phyloP scores from a whole-genome alignment of 2,329 filamentous ascomycete genomes.

The Magnaporthales sp. region DNA sequence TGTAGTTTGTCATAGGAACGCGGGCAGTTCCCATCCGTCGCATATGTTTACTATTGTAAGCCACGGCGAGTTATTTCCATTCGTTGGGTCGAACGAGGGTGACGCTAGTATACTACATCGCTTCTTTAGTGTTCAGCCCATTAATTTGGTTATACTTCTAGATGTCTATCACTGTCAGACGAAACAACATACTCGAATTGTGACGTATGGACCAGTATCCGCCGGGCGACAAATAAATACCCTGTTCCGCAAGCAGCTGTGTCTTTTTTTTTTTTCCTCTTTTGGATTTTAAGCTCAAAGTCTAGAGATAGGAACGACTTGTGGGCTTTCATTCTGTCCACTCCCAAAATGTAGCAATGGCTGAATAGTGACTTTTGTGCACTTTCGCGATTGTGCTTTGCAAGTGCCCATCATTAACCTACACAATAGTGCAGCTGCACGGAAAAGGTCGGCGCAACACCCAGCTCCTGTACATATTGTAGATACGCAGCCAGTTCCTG shows the following conservation, averaged over 20 bases:
- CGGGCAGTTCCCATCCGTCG: too few species aligned
- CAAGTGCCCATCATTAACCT: neutral
- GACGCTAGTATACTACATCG: neutral
- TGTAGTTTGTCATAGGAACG: too few species aligned
- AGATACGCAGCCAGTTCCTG: slow-evolving; percentile 67
- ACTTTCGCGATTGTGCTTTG: neutral
- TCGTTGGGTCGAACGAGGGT: neutral
- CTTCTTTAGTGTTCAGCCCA: neutral
- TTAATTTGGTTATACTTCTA: too few species aligned
- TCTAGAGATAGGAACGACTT: neutral
- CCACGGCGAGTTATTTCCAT: neutral
- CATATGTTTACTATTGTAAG: too few species aligned
- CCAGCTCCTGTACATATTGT: slow-evolving; percentile 45
- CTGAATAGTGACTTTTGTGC: neutral
- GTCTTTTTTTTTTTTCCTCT: too few species aligned
- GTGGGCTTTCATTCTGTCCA: neutral
- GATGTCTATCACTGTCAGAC: too few species aligned
- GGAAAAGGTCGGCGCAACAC: slow-evolving; percentile 31
- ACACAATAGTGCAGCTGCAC: slow-evolving; percentile 20
- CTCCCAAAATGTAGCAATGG: neutral
- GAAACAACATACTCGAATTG: too few species aligned
- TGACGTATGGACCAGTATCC: too few species aligned
- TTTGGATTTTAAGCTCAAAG: too few species aligned
- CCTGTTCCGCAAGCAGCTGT: too few species aligned
- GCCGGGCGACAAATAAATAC: too few species aligned